Base-by-base conservation (phyloP, 148 eudicot genomes). In the Persicaria tinctoria region DNA sequence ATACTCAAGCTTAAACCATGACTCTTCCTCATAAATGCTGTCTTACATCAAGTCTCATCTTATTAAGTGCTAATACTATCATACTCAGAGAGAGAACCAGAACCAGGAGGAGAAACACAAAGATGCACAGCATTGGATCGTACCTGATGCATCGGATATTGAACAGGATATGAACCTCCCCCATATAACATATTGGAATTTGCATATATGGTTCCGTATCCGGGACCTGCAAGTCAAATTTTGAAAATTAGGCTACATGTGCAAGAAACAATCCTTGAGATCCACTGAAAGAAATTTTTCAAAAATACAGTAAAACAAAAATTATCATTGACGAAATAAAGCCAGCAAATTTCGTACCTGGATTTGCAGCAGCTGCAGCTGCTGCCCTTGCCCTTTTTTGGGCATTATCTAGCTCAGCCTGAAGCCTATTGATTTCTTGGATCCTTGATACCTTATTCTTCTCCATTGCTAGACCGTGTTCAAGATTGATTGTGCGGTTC, bases 341-440 rank as follows among this genome's bases (percentile, higher is more conserved):
- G 44, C 41, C 41, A 60, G 44, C 4, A 18, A 60, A 23, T 8
- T 74, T 73, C 49, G 75, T 80, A 87, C 94, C 79, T 75, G 88
- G 87, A 81, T 78, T 76, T 18, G 89, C 82, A 74, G 85, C 85
- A 3, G 88, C 38, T 32, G 38, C 84, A 46, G 83, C 86, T 0
- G 88, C 86, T 70, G 87, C 92, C 81, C 83, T 86, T 6, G 88
- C 92, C 73, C 88, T 85, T 81, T 91, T 88, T 85, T 88, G 85
- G 0, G 97, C 94, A 82, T 89, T 77, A 51, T 83, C 85, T 78
- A 89, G 89, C 81, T 93, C 91, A 46, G 84, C 83, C 6, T 78
- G 83, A 27, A 94, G 81, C 74, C 80, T 87, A 51, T 86, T 83
- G 38, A 92, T 85, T 68, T 94, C 96, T 54, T 72, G 82, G 66